Percentiles rank a stretch among this genome's conserved stretches.
Conservation (phyloP, 345 rosid genomes). For the Geranium brycei region DNA sequence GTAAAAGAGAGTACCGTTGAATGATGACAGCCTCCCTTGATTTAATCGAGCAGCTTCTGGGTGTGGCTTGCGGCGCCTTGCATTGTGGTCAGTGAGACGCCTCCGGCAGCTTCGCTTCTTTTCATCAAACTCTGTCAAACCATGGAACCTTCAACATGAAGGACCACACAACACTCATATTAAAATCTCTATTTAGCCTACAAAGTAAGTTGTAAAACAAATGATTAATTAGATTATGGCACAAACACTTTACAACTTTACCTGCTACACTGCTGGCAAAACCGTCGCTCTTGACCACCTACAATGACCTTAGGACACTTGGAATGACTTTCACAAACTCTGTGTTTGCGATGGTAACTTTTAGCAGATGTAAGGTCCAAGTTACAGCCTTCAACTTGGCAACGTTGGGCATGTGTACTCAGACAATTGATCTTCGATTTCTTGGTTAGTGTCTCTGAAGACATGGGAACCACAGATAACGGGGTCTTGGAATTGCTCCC, state of each 20-base stretch:
- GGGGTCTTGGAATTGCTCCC: slow-evolving; percentile 36
- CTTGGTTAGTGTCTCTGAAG: slow-evolving; percentile 43
- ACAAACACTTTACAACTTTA: slow-evolving; percentile 15
- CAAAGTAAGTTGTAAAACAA: background rate
- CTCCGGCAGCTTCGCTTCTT: slow-evolving; percentile 88
- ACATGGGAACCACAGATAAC: slow-evolving; percentile 20
- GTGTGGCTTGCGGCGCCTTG: slow-evolving; percentile 89
- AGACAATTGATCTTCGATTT: slow-evolving; percentile 46
- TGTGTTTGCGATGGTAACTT: slow-evolving; percentile 72
- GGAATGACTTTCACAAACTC: slow-evolving; percentile 76
- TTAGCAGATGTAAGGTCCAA: slow-evolving; percentile 71
- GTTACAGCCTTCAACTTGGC: slow-evolving; percentile 82
- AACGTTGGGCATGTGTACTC: slow-evolving; percentile 27
- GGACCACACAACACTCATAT: slow-evolving; percentile 2
- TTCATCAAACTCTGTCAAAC: slow-evolving; percentile 77
- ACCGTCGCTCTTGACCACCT: slow-evolving; percentile 68
- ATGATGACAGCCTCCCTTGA: slow-evolving; percentile 32
- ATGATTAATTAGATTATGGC: slow-evolving; percentile 23
- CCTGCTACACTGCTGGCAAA: slow-evolving; percentile 99
- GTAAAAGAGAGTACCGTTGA: slow-evolving; percentile 25
- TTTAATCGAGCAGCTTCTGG: slow-evolving; percentile 38
- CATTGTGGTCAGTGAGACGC: slow-evolving; percentile 91
- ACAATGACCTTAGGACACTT: slow-evolving; percentile 66
- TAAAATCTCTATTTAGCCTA: background rate
- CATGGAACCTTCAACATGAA: slow-evolving; percentile 54